phyloP scores from a whole-genome alignment of 73 alveolate species.

The Symbiodinium pilosum region DNA sequence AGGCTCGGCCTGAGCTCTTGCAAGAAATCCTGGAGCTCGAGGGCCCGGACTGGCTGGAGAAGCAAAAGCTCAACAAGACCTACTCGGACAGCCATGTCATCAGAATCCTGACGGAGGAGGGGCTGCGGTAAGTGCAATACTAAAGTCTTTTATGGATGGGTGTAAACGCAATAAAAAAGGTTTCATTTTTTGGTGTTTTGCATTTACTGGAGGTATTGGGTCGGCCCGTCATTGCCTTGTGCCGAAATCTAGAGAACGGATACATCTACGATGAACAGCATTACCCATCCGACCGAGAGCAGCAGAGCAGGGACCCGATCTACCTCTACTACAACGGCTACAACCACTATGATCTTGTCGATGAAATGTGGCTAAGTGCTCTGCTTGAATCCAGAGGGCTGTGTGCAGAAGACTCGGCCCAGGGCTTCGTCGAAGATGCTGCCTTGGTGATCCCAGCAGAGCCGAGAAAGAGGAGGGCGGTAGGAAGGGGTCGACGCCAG shows the following conservation, averaged over 20 bases:
- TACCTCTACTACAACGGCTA: not conserved
- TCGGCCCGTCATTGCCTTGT: not conserved
- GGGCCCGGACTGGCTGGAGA: not conserved
- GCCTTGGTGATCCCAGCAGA: not conserved
- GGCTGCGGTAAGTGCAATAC: not conserved
- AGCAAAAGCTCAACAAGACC: not conserved
- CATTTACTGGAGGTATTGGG: not conserved
- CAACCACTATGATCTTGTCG: not conserved
- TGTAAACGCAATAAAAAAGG: not conserved
- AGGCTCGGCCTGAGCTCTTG: not conserved
- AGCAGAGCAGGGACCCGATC: not conserved
- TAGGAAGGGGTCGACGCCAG: too few species aligned
- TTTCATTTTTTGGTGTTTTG: not conserved
- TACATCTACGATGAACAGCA: not conserved
- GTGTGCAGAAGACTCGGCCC: not conserved
- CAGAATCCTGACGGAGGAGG: not conserved
- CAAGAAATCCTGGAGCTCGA: not conserved
- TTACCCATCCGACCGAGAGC: not conserved
- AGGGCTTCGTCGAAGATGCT: not conserved
- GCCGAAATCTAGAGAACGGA: not conserved
- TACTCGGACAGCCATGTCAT: not conserved
- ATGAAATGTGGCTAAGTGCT: not conserved
- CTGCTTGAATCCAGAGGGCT: not conserved
- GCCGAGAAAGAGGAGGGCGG: not conserved
- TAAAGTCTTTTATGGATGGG: not conserved